A percentile compares a stretch with the other conserved stretches of the same genome.
These are phyloP conservation scores for Penicillium turbatum DNA, from an alignment of 495 filamentous ascomycete genomes.

Conservation along the genomic window DNA sequence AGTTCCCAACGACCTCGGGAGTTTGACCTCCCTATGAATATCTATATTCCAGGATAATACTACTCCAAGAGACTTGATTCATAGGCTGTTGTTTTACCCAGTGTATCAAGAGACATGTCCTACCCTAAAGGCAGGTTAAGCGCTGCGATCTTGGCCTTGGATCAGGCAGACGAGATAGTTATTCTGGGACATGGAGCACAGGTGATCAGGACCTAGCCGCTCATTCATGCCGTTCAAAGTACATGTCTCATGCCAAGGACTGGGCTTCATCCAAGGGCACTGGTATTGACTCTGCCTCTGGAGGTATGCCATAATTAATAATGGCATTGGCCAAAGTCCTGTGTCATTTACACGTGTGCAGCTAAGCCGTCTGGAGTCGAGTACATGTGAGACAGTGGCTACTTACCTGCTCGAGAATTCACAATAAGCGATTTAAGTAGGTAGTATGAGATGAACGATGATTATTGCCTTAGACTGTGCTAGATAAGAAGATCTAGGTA, in stretches of 20 bases:
- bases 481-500: too few species aligned
- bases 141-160: not conserved
- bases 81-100: not conserved
- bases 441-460: not conserved
- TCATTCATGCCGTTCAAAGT: not conserved
- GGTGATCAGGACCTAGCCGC: not conserved
- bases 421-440: too few species aligned
- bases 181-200: not conserved
- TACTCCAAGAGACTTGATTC: too few species aligned
- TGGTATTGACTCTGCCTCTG: not conserved
- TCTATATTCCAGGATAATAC: too few species aligned
- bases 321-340: not conserved
- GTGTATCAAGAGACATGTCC: not conserved
- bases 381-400: not conserved
- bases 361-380: not conserved
- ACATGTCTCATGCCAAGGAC: not conserved
- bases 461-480: not conserved
- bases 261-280: not conserved
- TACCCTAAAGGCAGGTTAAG: not conserved
- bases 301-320: not conserved
- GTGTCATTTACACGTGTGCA: too few species aligned
- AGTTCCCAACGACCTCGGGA: too few species aligned
- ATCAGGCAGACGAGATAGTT: constrained; percentile 1
- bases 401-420: not conserved
- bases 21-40: too few species aligned